Evolutionary conservation across 2,329 filamentous ascomycete genomes (phyloP), one percentile per base, ranked within the genome.

Genomic region (Clarireedia hainanense): DNA sequence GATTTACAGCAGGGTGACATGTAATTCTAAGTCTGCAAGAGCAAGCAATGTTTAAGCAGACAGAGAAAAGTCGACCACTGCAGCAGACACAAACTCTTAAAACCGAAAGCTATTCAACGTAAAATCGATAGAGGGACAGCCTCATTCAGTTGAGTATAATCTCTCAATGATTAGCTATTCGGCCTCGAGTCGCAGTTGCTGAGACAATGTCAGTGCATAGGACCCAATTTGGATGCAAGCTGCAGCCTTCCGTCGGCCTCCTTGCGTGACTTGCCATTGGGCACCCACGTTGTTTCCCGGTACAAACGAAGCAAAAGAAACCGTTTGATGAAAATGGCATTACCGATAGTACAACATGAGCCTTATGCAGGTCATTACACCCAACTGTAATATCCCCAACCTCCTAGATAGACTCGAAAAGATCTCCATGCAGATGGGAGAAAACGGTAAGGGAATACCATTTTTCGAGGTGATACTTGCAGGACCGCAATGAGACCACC

Each of bases 271-370:
- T 58, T 54, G 50, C 47, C 36, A 59, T 62, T 60, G 56, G 61
- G 52, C 62, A 65, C 64, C 63, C 64, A 68, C 61, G 61, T 64
- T 67, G 56, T 66, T 63, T 52, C 59, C 39, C 42, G 58, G 46
- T 50, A 62, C 64, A 66, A 66, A 68, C 66, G 64, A 52, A 63
- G 58, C 49, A 61, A 57, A 55, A 56, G 37, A 49, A 40, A 58
- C 37, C 45, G 47, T 47, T 30, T 50, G 50, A 43, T 52, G 36
- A 40, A 46, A 30, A 43, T 52, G 30, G 36, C 39, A 30, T 26
- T n/a, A 37, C 48, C 56, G 53, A 64, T 64, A 64, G 62, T 61
- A 47, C 57, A 45, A 47, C 17, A 52, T 59, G 58, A 57, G 60
- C 58, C 57, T 58, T 55, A 55, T 55, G 52, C 52, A 55, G 42